Base-by-base conservation (phyloP, 2,329 filamentous ascomycete species). In the Acarospora socialis region DNA sequence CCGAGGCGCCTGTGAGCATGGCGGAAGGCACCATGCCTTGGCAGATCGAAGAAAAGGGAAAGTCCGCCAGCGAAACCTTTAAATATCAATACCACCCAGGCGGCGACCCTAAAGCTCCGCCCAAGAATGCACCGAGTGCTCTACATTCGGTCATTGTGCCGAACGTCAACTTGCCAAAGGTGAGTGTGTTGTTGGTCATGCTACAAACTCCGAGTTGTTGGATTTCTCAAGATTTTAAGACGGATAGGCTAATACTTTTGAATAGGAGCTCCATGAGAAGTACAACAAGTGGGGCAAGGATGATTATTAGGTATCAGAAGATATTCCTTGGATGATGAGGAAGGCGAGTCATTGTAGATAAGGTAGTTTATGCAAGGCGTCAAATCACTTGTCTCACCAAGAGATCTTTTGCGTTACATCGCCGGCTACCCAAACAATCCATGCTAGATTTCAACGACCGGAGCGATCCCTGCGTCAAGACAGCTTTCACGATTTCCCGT, bases 241-340 rank as follows among this genome's bases (percentile, higher is more conserved):
- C 14, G 23, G 16, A 12, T 14, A 33, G 14, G 32, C 40, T 40
- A 33, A 43, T 33, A 26, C 7, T 13, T 10, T 26, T 29, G 19
- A 36, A 18, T 49, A 92, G 82, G 70, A 78, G 51, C 73, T 94
- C 43, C 90, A 98, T 65, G 90, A 98, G 49, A 80, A 79, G 66
- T 95, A 79, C 75, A 98, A 98, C 81, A 98, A 98, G 71, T 95
- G 82, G 75, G 90, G 90, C 60, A 95, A 95, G 75, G 90, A 95
- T 47, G 86, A 83, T 47, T 95, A 80, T 63, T 81, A 65, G 13
- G 13, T 15, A 27, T 13, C 24, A n/a, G n/a, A n/a, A n/a, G n/a
- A n/a, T n/a, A n/a, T n/a, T n/a, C n/a, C n/a, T n/a, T n/a, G n/a
- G n/a, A n/a, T n/a, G n/a, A n/a, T n/a, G n/a, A n/a, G n/a, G n/a